Conservation (phyloP, 192 early-diverging fungal species). For the Coemansia sp. region DNA sequence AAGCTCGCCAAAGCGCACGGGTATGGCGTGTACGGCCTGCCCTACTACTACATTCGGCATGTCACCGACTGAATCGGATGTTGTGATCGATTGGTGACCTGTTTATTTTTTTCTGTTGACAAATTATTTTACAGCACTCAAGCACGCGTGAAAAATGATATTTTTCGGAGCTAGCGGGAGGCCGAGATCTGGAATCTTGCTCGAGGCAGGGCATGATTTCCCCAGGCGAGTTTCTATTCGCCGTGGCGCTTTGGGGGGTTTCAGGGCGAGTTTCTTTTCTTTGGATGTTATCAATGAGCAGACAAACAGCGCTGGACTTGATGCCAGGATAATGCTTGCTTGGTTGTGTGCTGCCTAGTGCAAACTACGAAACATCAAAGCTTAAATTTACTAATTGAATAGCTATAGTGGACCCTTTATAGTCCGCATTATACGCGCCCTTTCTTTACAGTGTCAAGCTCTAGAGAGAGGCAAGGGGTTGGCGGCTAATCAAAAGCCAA, state of each 20-base stretch:
- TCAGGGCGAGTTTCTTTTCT: not conserved
- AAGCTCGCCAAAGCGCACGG: slow-evolving; percentile 67
- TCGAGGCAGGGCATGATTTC: not conserved
- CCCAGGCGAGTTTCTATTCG: not conserved
- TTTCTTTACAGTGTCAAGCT: not conserved
- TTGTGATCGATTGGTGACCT: not conserved
- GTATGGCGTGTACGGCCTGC: slow-evolving; percentile 63
- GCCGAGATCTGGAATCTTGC: slow-evolving; percentile 4
- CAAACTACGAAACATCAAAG: no score
- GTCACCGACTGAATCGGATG: slow-evolving; percentile 21
- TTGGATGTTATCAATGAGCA: not conserved
- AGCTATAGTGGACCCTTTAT: no score
- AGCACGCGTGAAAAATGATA: not conserved
- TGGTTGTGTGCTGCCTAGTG: no score
- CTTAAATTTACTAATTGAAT: no score
- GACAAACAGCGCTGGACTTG: no score
- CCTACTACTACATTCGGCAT: slow-evolving; percentile 64
- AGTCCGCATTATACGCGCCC: no score
- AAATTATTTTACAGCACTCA: not conserved
- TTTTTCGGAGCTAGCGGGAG: not conserved
- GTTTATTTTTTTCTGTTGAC: not conserved
- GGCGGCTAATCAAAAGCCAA: slow-evolving; percentile 2
- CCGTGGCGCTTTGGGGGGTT: not conserved
- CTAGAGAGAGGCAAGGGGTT: not conserved
- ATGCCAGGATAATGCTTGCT: no score